Conservation (phyloP, 345 rosid species). For the Kernera saxatilis region DNA sequence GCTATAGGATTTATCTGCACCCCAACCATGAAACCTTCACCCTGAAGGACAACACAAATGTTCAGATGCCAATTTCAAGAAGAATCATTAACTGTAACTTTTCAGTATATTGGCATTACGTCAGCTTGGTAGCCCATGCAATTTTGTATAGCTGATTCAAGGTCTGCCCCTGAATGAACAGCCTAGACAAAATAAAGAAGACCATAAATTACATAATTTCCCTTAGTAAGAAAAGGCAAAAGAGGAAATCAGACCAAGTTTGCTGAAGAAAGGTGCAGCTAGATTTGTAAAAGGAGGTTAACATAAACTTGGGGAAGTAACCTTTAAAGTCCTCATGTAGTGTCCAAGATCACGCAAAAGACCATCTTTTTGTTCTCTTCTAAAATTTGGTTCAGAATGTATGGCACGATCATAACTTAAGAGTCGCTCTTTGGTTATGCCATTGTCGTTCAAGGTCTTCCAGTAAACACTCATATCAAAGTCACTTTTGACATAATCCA, state of each 20-base stretch:
- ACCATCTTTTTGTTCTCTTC: constrained; percentile 75
- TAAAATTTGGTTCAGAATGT: constrained; percentile 79
- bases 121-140: constrained; percentile 90
- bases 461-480: constrained; percentile 81
- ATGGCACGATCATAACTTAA: constrained; percentile 96
- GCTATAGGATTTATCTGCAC: constrained; percentile 83
- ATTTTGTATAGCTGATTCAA: constrained; percentile 87
- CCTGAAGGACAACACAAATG: constrained; percentile 45
- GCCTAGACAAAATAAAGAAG: constrained; percentile 53
- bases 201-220: constrained; percentile 6
- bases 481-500: constrained; percentile 70
- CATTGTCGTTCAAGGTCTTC: constrained; percentile 94
- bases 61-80: constrained; percentile 16
- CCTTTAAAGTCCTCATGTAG: constrained; percentile 98
- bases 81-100: constrained; percentile 16
- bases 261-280: constrained; percentile 10
- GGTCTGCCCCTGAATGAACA: constrained; percentile 99
- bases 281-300: constrained; percentile 1
- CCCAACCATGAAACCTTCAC: constrained; percentile 99
- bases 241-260: constrained; percentile 6
- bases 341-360: constrained; percentile 87
- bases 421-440: constrained; percentile 89
- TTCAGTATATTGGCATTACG: constrained; percentile 42
- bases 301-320: constrained; percentile 29
- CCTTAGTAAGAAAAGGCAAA: background rate